Conservation (phyloP, 805 yeast genomes). For the Metschnikowia rubicola region DNA sequence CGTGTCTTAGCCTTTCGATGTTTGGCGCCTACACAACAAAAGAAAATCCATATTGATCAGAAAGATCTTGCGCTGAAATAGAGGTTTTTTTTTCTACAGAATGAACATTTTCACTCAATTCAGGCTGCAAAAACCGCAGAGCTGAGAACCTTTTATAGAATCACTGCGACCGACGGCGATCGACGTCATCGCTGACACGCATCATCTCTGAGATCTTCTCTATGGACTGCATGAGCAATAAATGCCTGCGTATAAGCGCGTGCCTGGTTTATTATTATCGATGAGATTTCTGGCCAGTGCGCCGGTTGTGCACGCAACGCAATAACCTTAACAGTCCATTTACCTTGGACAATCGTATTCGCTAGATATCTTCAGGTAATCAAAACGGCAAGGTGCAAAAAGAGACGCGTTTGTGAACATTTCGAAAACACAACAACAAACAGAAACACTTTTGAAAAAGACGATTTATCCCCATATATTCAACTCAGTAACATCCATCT, state of each 20-base stretch:
- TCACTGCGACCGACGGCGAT: not conserved
- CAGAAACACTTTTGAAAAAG: too few relatives aligned
- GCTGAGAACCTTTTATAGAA: too few relatives aligned
- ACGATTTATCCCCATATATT: not conserved
- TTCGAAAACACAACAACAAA: too few relatives aligned
- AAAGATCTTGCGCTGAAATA: too few relatives aligned
- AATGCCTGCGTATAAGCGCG: not conserved
- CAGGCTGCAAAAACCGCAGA: not conserved
- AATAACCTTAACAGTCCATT: not conserved
- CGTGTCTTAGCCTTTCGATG: constrained; percentile 39
- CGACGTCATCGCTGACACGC: not conserved
- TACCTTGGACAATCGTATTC: too few relatives aligned
- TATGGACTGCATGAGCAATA: not conserved
- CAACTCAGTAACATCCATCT: not conserved
- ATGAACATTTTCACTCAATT: not conserved
- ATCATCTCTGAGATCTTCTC: not conserved
- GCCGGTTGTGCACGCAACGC: constrained; percentile 4
- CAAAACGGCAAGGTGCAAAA: not conserved
- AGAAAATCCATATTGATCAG: constrained; percentile 31
- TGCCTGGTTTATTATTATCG: not conserved
- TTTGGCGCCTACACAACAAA: constrained; percentile 41
- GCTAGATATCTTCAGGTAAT: too few relatives aligned
- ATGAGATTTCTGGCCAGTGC: constrained; percentile 1
- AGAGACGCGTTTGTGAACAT: too few relatives aligned
- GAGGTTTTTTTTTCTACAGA: not conserved